Percentiles rank a stretch among this genome's conserved stretches.
These are phyloP conservation scores for Suillus bovinus DNA, from an alignment of 768 basidiomycete species.

Conservation along the genomic window DNA sequence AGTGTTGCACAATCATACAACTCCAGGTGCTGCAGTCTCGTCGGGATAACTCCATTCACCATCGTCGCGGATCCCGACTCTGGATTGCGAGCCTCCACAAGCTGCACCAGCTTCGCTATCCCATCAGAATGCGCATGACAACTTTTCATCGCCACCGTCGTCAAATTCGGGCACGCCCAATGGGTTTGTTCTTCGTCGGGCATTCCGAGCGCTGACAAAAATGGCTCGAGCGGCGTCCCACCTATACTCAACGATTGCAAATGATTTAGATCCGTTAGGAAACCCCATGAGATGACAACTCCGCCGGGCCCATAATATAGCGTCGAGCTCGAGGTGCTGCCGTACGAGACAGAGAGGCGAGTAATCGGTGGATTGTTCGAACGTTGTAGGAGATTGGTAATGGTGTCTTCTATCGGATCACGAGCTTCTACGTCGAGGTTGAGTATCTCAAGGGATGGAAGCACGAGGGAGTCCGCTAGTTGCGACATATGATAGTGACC, in stretches of 20 bases:
- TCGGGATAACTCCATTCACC: constrained; percentile 50
- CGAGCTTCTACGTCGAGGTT: constrained; percentile 72
- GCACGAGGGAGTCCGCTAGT: constrained; percentile 59
- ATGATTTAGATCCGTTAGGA: constrained; percentile 58
- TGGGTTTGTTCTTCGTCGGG: constrained; percentile 59
- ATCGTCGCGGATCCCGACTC: constrained; percentile 35
- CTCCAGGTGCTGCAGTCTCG: constrained; percentile 57
- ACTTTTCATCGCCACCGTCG: constrained; percentile 57
- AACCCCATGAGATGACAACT: constrained; percentile 64
- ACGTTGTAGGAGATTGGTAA: constrained; percentile 58
- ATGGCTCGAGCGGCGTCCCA: constrained; percentile 62
- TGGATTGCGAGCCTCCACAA: constrained; percentile 75
- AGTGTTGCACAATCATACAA: constrained; percentile 65
- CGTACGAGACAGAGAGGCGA: constrained; percentile 64
- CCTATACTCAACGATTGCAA: constrained; percentile 65
- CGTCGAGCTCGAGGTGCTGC: constrained; percentile 35
- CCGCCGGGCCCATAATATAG: constrained; percentile 63
- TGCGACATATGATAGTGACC: constrained; percentile 66
- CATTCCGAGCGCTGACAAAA: constrained; percentile 55
- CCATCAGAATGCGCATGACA: constrained; percentile 69
- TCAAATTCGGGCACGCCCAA: constrained; percentile 68
- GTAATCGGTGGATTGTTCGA: constrained; percentile 58
- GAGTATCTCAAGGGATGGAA: constrained; percentile 59
- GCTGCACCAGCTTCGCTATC: constrained; percentile 65
- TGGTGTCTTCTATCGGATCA: constrained; percentile 74